Conservation (phyloP, 805 yeast species). For the Priceomyces carsonii region DNA sequence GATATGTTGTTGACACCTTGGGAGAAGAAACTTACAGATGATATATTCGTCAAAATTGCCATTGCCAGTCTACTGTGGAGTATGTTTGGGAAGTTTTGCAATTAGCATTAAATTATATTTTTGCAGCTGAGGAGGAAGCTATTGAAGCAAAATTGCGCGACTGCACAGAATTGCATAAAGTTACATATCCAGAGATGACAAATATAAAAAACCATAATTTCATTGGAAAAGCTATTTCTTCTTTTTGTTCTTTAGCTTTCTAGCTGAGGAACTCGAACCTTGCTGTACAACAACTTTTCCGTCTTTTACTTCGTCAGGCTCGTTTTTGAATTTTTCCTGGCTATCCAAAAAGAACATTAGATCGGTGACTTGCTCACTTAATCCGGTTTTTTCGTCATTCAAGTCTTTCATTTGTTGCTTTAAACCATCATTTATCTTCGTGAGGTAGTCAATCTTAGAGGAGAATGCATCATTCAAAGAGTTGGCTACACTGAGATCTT, state of each 20-base stretch:
- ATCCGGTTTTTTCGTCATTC: constrained; percentile 44
- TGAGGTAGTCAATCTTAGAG: constrained; percentile 34
- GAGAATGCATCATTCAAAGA: constrained; percentile 41
- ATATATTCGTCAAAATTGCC: too few relatives aligned
- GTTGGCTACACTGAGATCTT: constrained; percentile 32
- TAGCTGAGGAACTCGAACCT: constrained; percentile 16
- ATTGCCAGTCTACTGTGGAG: too few relatives aligned
- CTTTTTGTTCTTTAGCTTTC: constrained; percentile 16
- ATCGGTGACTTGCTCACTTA: constrained; percentile 68
- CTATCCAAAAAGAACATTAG: constrained; percentile 79
- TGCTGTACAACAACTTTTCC: constrained; percentile 59
- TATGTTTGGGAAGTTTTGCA: too few relatives aligned
- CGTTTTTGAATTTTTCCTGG: constrained; percentile 69
- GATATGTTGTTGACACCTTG: too few relatives aligned
- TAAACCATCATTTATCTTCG: constrained; percentile 27
- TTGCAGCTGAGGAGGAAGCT: constrained; percentile 3
- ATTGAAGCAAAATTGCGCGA: constrained; percentile 1
- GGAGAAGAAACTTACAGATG: too few relatives aligned
- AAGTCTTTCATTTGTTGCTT: constrained; percentile 24
- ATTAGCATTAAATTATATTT: too few relatives aligned
- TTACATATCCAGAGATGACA: too few relatives aligned
- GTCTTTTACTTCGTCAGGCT: constrained; percentile 69
- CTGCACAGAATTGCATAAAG: neutral
- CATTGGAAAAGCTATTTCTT: constrained; percentile 14
- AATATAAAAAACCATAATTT: too few relatives aligned